phyloP scores from a whole-genome alignment of 371 early-diverging fungal species.

The Antonospora locustae region DNA sequence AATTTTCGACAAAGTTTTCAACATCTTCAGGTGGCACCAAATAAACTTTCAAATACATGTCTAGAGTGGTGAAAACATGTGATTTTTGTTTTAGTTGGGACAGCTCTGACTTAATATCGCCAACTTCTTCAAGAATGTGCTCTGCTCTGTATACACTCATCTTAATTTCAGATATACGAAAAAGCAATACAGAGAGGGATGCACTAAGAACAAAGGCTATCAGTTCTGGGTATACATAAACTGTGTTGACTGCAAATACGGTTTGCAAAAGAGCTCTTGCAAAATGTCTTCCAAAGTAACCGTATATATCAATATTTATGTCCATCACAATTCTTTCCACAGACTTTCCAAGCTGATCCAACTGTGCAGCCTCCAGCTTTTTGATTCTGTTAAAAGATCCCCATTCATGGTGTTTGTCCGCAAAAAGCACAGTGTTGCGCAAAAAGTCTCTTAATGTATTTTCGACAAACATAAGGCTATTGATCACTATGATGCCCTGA shows the following conservation, averaged over 20 bases:
- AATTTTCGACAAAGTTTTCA: conserved; percentile 47
- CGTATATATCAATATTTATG: not conserved
- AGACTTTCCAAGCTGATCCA: conserved; percentile 4
- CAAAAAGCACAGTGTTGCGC: not conserved
- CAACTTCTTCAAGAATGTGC: conserved; percentile 20
- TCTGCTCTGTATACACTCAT: conserved; percentile 16
- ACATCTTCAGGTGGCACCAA: conserved; percentile 18
- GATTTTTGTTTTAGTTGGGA: not conserved
- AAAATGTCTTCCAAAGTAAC: conserved; percentile 2
- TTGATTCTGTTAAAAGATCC: not conserved
- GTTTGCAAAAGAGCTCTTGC: not conserved
- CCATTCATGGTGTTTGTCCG: not conserved
- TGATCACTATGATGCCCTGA: conserved; percentile 3
- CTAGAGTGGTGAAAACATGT: conserved; percentile 32
- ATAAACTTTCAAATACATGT: conserved; percentile 47
- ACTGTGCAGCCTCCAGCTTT: conserved; percentile 10
- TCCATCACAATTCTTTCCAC: conserved; percentile 1
- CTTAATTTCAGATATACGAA: conserved; percentile 21
- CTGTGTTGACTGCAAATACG: conserved; percentile 11
- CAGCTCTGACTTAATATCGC: conserved; percentile 33
- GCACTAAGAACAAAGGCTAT: conserved; percentile 19
- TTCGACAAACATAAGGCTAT: conserved; percentile 23
- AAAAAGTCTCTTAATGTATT: conserved; percentile 16
- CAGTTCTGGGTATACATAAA: conserved; percentile 20
- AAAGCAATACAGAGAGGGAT: conserved; percentile 20